phyloP scores from a whole-genome alignment of 2,329 filamentous ascomycete species.

The Emydomyces testavorans region DNA sequence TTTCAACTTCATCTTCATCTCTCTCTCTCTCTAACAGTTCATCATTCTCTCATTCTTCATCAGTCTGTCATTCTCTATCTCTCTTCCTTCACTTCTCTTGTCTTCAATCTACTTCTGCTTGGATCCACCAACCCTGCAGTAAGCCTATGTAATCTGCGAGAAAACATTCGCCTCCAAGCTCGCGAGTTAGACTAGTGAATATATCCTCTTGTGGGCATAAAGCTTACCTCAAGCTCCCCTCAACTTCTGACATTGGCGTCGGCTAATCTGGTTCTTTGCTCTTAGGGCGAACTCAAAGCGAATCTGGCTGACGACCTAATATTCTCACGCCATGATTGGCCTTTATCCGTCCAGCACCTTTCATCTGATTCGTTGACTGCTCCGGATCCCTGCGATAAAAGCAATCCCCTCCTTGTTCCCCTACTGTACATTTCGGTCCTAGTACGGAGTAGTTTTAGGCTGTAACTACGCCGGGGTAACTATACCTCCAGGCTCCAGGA shows the following conservation, averaged over 20 bases:
- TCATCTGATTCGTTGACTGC: constrained; percentile 2
- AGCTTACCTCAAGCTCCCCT: neutral
- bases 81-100: neutral
- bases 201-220: neutral
- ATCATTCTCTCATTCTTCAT: neutral
- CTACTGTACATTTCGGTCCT: neutral
- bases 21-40: neutral
- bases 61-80: too few species aligned
- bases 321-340: constrained; percentile 5
- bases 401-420: neutral
- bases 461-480: too few species aligned
- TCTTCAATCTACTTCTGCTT: too few species aligned
- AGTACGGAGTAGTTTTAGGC: too few species aligned
- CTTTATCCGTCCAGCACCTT: neutral
- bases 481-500: too few species aligned
- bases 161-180: neutral
- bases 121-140: too few species aligned
- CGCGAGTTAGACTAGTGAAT: too few species aligned
- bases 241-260: neutral
- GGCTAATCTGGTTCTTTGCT: neutral
- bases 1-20: neutral
- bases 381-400: constrained; percentile 4
- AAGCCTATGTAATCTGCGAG: too few species aligned
- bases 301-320: neutral
- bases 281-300: constrained; percentile 4